Base-by-base conservation (phyloP, 176 grass and related monocot genomes). In the Triticum dicoccoides region DNA sequence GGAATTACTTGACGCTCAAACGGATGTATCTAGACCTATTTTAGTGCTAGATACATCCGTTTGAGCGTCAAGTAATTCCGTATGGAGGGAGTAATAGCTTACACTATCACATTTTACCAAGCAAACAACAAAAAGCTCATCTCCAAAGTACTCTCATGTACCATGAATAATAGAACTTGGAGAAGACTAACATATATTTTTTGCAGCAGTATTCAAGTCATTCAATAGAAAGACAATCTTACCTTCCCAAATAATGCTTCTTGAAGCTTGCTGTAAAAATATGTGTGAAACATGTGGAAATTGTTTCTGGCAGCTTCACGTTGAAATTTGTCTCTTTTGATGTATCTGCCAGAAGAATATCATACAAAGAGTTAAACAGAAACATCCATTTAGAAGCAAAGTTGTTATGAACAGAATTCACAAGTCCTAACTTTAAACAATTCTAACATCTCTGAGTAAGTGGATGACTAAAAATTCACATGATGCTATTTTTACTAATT, bases 261-360 rank as follows among this genome's bases (percentile, higher is more conserved):
- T 82, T 86, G 86, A 77, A 98, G 96, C 79, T 96, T 98, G 69
- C 90, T 88, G 84, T 92, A 98, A 77, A 96, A 98, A 69, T 92
- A 98, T 7, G 96, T 98, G 67, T 96, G 94, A 79, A 98, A 98
- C 84, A 98, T 92, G 83, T 96, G 69, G 80, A 93, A 96, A 49
- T 86, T 89, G 38, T 71, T 67, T 80, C 65, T 85, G 65, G 73
- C 82, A 67, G 67, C 85, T 59, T 82, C 80, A 49, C 39, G 24
- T 44, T 15, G 12, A 73, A 87, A 82, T 75, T 37, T 70, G 51
- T 74, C 72, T 89, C 38, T 93, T 83, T 94, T 86, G 49, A 96
- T 83, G 65, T 92, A 94, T 86, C 93, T 98, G 80, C 65, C 76
- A 90, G 35, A 83, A 51, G 24, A 90, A 61, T 37, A 72, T 32